phyloP scores from a whole-genome alignment of 1,284 basidiomycete species.

The Coniferiporia weirii region DNA sequence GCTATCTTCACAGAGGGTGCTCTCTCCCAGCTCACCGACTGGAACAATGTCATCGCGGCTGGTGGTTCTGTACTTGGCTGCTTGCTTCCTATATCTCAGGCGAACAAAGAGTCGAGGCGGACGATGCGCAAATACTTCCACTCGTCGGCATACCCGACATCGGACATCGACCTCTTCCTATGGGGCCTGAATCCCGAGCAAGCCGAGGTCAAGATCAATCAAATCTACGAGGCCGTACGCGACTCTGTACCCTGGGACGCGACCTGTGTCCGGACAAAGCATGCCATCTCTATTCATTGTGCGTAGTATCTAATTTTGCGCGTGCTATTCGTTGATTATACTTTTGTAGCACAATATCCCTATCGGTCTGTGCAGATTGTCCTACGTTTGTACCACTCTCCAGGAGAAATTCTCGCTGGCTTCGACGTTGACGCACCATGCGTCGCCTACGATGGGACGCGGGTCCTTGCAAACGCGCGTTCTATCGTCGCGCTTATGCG shows the following conservation, averaged over 20 bases:
- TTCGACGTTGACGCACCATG: slow-evolving; percentile 60
- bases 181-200: slow-evolving; percentile 51
- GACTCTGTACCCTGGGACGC: slow-evolving; percentile 62
- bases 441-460: slow-evolving; percentile 48
- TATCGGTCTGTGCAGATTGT: slow-evolving; percentile 56
- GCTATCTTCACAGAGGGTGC: slow-evolving; percentile 21
- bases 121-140: slow-evolving; percentile 53
- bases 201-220: slow-evolving; percentile 52
- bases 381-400: slow-evolving; percentile 49
- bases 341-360: slow-evolving; percentile 47
- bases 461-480: slow-evolving; percentile 53
- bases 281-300: slow-evolving; percentile 60
- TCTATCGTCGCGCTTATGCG: slow-evolving; percentile 53
- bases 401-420: slow-evolving; percentile 55
- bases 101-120: slow-evolving; percentile 44
- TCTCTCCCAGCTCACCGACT: slow-evolving; percentile 18
- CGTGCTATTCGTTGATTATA: neutral
- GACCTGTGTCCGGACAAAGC: slow-evolving; percentile 56
- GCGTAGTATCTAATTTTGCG: slow-evolving; percentile 17
- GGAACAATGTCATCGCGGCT: slow-evolving; percentile 43
- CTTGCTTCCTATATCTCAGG: slow-evolving; percentile 43
- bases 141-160: slow-evolving; percentile 46
- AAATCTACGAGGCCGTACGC: slow-evolving; percentile 54
- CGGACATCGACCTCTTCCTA: slow-evolving; percentile 59
- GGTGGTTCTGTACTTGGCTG: slow-evolving; percentile 56